Percentiles rank a stretch among this genome's conserved stretches.
Conservation (phyloP, 2,329 filamentous ascomycete genomes). For the Tolypocladium ophioglossoides region DNA sequence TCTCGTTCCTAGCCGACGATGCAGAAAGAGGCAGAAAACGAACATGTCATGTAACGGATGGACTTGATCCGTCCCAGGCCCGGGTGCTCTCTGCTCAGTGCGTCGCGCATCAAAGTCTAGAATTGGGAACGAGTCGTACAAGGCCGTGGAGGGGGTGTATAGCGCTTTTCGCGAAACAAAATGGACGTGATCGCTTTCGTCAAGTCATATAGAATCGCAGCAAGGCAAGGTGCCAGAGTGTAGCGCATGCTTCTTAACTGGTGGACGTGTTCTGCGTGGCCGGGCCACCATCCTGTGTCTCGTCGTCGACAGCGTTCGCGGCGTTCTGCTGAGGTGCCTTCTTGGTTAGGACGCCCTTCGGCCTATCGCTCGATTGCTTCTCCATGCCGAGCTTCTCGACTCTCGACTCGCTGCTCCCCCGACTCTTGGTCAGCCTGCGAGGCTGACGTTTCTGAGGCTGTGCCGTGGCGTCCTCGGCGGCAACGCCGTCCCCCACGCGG, state of each 20-base stretch:
- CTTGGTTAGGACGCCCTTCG: constrained; percentile 26
- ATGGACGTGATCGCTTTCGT: not conserved
- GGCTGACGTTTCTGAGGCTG: constrained; percentile 23
- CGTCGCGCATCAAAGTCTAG: not conserved
- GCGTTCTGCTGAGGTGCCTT: constrained; percentile 8
- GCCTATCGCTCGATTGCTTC: constrained; percentile 5
- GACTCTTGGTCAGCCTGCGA: constrained; percentile 31
- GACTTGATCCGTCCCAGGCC: not conserved
- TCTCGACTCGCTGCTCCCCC: constrained; percentile 23
- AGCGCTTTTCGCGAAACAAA: not conserved
- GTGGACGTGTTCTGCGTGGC: not conserved
- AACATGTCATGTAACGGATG: not conserved
- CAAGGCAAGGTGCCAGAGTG: not conserved
- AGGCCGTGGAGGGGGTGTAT: not conserved
- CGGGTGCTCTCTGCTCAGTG: not conserved
- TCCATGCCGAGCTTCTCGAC: constrained; percentile 16
- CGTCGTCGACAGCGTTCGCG: not conserved
- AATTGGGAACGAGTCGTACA: not conserved
- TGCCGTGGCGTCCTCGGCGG: constrained; percentile 11
- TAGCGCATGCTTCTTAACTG: not conserved
- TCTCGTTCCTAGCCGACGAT: not conserved
- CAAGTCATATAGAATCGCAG: not conserved
- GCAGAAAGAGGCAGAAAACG: not conserved
- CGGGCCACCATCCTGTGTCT: not conserved
- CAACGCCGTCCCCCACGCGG: constrained; percentile 16